These are phyloP conservation scores for Sclerotinia glacialis DNA, from an alignment of 2,329 filamentous ascomycete species.

Conservation along the genomic window DNA sequence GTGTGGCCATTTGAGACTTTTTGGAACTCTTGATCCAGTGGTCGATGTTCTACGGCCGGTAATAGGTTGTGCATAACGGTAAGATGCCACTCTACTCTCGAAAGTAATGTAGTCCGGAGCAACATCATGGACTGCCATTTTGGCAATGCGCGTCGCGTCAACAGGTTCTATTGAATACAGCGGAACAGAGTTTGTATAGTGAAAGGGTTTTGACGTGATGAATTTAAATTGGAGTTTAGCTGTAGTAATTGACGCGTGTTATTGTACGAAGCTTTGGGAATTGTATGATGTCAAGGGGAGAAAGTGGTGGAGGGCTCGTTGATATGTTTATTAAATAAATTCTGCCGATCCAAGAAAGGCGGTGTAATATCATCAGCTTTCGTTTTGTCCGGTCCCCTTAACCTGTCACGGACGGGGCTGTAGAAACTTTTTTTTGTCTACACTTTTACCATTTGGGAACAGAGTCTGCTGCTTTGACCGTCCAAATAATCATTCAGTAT, in stretches of 20 bases:
- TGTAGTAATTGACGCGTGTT: neutral
- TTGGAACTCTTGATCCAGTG: conserved; percentile 55
- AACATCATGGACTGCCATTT: conserved; percentile 33
- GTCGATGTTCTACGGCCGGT: conserved; percentile 69
- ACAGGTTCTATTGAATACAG: neutral
- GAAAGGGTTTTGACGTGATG: neutral
- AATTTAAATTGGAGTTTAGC: neutral
- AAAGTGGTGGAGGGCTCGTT: neutral
- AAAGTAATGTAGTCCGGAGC: conserved; percentile 58
- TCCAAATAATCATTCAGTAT: neutral
- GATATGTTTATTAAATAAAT: conserved; percentile 11
- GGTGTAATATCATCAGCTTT: neutral
- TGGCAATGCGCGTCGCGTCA: conserved; percentile 22
- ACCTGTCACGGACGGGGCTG: neutral
- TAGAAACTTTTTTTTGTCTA: neutral
- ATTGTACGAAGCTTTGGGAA: neutral
- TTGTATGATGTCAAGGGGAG: conserved; percentile 9
- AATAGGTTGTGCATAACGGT: conserved; percentile 61
- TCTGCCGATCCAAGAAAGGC: neutral
- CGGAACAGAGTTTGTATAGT: no score
- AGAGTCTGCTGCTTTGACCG: no score
- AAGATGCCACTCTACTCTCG: conserved; percentile 77
- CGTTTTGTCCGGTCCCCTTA: no score
- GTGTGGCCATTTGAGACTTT: conserved; percentile 75
- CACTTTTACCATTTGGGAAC: neutral